Base-by-base conservation (phyloP, 805 yeast genomes). In the Yarrowia sp. region DNA sequence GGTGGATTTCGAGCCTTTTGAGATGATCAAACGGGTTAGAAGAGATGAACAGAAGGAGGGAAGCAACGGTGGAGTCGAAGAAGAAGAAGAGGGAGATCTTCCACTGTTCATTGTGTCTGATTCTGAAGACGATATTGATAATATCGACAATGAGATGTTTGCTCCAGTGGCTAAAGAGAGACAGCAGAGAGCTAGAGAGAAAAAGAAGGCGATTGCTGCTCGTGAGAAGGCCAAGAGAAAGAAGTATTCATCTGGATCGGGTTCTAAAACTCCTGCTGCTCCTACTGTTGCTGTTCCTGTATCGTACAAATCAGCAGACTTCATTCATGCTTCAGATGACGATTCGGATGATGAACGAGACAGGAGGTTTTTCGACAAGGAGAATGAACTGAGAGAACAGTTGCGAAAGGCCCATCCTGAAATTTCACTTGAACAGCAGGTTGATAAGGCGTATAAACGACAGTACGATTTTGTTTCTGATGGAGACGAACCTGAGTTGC, bases 311-410 rank as follows among this genome's bases (percentile, higher is more conserved):
- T 42, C 69, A 1, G 75, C 86, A 4, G 85, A 82, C 65, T 82
- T 75, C 68, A 81, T 87, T 51, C 77, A 77, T 60, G 87, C 82
- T 62, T 85, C 89, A 1, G 91, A 86, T 71, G 89, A 86, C 69
- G 86, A 81, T 10, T 79, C 83, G 5, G 90, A 86, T 69, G 84
- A 79, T 13, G 90, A 85, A 53, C 77, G 78, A 44, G 84, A 81
- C 61, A 71, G 70, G 2, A 79, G 69, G 35, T 87, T 87, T 71
- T 87, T 83, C 71, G 85, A 74, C 47, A 79, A 83, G 66, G 92
- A 88, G 69, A 77, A 78, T 65, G 74, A 76, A 65, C 75, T 71
- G 1, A 31, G 61, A 41, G 61, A 55, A 7, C 18, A 41, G 7
- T 47, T 55, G 8, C 36, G 38, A 39, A 10, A 13, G 11, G 61